A percentile compares a stretch with the other conserved stretches of the same genome.
Conservation (phyloP, 2,329 filamentous ascomycete genomes). For the Bipolaris oryzae region DNA sequence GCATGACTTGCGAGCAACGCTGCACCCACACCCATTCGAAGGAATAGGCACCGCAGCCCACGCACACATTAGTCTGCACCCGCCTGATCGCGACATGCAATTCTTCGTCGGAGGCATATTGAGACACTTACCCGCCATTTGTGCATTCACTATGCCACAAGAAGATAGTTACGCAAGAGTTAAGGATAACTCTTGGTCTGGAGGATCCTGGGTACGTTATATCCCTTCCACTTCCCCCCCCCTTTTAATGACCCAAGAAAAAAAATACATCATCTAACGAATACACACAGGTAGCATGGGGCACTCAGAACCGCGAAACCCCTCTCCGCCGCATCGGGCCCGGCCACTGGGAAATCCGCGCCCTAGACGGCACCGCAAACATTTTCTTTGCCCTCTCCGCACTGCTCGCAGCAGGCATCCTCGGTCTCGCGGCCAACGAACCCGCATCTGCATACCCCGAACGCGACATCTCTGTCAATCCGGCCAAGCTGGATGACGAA, state of each 20-base stretch:
- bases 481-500: conserved; percentile 29
- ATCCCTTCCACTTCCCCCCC: neutral
- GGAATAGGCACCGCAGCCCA: conserved; percentile 70
- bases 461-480: conserved; percentile 60
- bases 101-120: conserved; percentile 76
- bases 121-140: conserved; percentile 67
- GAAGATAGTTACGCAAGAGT: conserved; percentile 70
- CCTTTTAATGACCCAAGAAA: neutral
- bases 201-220: conserved; percentile 7
- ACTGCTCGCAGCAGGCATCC: conserved; percentile 64
- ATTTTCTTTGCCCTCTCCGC: conserved; percentile 72
- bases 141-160: conserved; percentile 71
- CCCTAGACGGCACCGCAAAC: conserved; percentile 80
- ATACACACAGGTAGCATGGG: conserved; percentile 76
- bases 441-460: conserved; percentile 55
- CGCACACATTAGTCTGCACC: conserved; percentile 70
- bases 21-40: conserved; percentile 73
- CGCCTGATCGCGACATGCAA: conserved; percentile 59
- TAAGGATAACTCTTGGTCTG: conserved; percentile 64
- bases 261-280: neutral
- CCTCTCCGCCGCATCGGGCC: conserved; percentile 70
- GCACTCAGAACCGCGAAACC: conserved; percentile 78
- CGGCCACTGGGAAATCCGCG: conserved; percentile 79
- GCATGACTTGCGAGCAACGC: conserved; percentile 69
- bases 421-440: conserved; percentile 57